Percentiles rank a stretch among this genome's conserved stretches.
Conservation (phyloP, 257 asterid genomes). For the Handroanthus guayacan region DNA sequence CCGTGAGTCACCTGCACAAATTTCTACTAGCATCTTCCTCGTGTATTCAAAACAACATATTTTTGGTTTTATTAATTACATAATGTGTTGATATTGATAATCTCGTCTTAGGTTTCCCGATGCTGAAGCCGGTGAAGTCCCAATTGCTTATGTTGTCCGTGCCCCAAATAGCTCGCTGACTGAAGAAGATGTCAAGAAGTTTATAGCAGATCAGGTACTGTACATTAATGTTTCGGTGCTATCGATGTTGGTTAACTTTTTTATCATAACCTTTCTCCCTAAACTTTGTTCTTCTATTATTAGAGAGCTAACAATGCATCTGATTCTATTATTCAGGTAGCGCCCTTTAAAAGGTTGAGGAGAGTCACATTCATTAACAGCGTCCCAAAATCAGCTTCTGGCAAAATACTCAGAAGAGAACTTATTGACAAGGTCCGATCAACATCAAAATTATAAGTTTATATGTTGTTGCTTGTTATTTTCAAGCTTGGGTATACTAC, state of each 20-base stretch:
- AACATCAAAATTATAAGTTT: conserved; percentile 58
- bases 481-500: background rate
- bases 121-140: conserved; percentile 99
- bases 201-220: conserved; percentile 84
- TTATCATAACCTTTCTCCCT: background rate
- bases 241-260: background rate
- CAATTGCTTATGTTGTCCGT: conserved; percentile 84
- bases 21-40: background rate
- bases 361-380: conserved; percentile 71
- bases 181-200: conserved; percentile 83
- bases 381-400: conserved; percentile 90
- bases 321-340: conserved; percentile 58
- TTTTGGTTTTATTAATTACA: background rate
- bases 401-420: conserved; percentile 90
- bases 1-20: conserved; percentile 61
- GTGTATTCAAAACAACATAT: background rate
- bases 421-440: conserved; percentile 79
- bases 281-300: background rate
- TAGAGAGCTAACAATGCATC: background rate
- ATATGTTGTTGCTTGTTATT: background rate
- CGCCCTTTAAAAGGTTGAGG: conserved; percentile 77
- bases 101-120: conserved; percentile 72
- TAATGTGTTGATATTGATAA: background rate
- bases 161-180: conserved; percentile 83
- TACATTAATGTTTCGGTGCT: too few species aligned